Base-by-base conservation (phyloP, 805 yeast species). In the Starmerella cellae region DNA sequence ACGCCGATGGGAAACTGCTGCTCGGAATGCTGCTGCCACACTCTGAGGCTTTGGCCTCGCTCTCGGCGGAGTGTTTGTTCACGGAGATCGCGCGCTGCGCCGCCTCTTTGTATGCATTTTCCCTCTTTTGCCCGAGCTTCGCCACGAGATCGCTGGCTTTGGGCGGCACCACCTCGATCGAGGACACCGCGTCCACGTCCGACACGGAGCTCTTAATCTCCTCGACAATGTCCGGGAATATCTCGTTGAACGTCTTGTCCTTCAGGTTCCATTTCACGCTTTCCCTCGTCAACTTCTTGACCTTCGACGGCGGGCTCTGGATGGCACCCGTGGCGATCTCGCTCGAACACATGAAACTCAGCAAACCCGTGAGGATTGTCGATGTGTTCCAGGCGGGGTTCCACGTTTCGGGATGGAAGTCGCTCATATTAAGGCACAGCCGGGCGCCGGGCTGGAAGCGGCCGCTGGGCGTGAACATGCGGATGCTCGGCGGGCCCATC, bases 361-460 rank as follows among this genome's bases (percentile, higher is more conserved):
- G 65, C 33, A 84, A 61, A 0, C 94, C 95, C 9, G 77, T 81
- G 52, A 84, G 66, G n/a, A 84, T 84, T 0, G 94, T 83, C 16
- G 82, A 67, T 17, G 83, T 94, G 36, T 84, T 77, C 95, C 95
- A 84, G 13, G 91, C 83, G 2, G 95, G 94, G 59, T 84, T 84
- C 95, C 95, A 84, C 1, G 79, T 66, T 58, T 83, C 91, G 4
- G 93, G 94, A 54, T 84, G 95, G 60, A 73, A 84, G 61, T 84
- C 95, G 58, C 87, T 77, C 84, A 84, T 83, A 18, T 82, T 75
- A 35, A 84, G 65, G 63, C 95, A 84, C 31, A 84, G 67, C 42
- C 93, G 67, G 3, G 85, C 74, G 57, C 81, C 80, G 39, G 82
- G 74, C 47, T 75, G 73, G 56, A 84, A 84, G 38, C 94, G 68